Evolutionary conservation across 108 stramenopile species (phyloP).

Genomic region (Skeletonema grethae): DNA sequence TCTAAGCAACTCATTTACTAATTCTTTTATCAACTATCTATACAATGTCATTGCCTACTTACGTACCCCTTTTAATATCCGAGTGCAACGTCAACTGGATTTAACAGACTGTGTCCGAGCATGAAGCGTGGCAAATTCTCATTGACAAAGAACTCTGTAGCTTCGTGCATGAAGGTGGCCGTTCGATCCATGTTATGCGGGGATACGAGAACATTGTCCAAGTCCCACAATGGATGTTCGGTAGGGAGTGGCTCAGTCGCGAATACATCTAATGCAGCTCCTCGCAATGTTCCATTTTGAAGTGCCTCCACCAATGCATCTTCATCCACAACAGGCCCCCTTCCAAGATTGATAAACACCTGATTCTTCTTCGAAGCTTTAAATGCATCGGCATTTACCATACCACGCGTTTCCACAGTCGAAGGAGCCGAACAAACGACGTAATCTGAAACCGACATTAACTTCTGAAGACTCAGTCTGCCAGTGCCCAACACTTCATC

Average conservation of each 20-base stretch:
- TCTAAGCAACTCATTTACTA: background rate
- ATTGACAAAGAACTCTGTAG: conserved; percentile 72
- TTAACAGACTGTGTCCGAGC: conserved; percentile 65
- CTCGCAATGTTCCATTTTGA: conserved; percentile 28
- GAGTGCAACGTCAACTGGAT: conserved; percentile 63
- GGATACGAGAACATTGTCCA: conserved; percentile 58
- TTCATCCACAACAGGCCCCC: conserved; percentile 69
- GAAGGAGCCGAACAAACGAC: conserved; percentile 56
- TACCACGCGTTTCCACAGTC: conserved; percentile 49
- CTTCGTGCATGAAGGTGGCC: conserved; percentile 82
- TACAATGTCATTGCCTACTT: background rate
- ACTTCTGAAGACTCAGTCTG: conserved; percentile 24
- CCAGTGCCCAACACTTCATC: conserved; percentile 54
- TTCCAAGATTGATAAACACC: conserved; percentile 65
- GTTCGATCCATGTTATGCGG: conserved; percentile 66
- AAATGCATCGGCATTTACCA: conserved; percentile 55
- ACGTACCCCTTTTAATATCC: conserved; percentile 81
- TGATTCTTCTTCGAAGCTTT: conserved; percentile 32
- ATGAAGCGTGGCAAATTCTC: conserved; percentile 76
- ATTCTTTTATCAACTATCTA: background rate
- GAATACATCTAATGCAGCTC: conserved; percentile 72
- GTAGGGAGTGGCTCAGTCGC: conserved; percentile 57
- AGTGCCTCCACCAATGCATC: conserved; percentile 47
- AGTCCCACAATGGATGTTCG: conserved; percentile 49
- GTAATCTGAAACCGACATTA: conserved; percentile 58